Percentiles rank a stretch among this genome's conserved stretches.
Conservation (phyloP, 2,329 filamentous ascomycete species). For the Stemphylium beticola region DNA sequence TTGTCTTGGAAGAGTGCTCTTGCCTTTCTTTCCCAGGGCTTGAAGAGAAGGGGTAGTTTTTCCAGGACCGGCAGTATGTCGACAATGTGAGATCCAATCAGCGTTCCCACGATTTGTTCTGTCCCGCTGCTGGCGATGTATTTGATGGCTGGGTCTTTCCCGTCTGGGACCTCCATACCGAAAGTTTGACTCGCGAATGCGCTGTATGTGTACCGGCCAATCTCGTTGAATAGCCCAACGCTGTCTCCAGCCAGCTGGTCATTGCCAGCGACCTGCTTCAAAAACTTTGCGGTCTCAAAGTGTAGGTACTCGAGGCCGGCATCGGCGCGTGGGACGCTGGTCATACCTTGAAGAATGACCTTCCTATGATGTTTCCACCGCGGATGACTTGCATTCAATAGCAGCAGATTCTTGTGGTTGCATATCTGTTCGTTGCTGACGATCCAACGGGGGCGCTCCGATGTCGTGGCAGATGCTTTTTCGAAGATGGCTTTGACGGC, state of each 20-base stretch:
- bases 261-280: constrained; percentile 1
- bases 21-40: constrained; percentile 12
- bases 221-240: constrained; percentile 10
- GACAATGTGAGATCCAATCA: not conserved
- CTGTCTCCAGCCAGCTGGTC: not conserved
- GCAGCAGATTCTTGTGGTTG: constrained; percentile 12
- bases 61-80: constrained; percentile 1
- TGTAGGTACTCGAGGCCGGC: constrained; percentile 11
- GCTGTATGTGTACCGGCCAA: constrained; percentile 15
- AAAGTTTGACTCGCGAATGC: constrained; percentile 13
- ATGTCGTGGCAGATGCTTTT: constrained; percentile 42
- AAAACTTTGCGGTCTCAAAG: constrained; percentile 15
- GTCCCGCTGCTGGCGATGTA: constrained; percentile 11
- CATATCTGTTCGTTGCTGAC: constrained; percentile 17
- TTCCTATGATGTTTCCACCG: constrained; percentile 2
- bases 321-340: constrained; percentile 11
- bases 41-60: constrained; percentile 4
- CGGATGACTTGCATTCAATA: constrained; percentile 7
- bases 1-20: constrained; percentile 9
- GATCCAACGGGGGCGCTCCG: constrained; percentile 36
- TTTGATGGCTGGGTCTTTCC: constrained; percentile 8
- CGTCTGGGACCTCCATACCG: constrained; percentile 11
- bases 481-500: constrained; percentile 53
- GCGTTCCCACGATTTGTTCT: not conserved
- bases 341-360: constrained; percentile 9